Conservation (phyloP, 345 rosid species). For the Firmiana major region DNA sequence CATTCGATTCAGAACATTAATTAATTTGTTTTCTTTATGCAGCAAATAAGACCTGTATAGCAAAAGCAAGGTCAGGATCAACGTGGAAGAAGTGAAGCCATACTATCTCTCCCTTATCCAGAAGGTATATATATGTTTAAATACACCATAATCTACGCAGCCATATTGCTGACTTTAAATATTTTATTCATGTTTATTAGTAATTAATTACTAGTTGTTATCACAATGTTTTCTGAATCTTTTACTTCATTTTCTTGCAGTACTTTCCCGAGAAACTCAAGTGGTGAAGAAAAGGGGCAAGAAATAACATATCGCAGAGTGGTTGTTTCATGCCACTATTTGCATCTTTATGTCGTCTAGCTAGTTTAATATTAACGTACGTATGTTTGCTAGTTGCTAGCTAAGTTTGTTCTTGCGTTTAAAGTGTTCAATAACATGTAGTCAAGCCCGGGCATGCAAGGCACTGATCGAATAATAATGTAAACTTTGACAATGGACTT, state of each 20-base stretch:
- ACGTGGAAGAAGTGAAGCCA: constrained; percentile 55
- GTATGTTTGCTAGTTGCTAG: not conserved
- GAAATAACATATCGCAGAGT: not conserved
- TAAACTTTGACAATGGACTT: no score
- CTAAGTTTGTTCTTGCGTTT: not conserved
- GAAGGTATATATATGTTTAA: constrained; percentile 24
- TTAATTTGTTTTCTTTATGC: not conserved
- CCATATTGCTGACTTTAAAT: not conserved
- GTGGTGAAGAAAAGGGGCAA: not conserved
- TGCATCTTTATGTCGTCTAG: not conserved
- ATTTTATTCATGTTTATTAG: not conserved
- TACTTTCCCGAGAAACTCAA: not conserved
- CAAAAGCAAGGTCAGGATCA: constrained; percentile 55
- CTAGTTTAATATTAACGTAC: not conserved
- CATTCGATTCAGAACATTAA: not conserved
- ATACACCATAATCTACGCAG: not conserved
- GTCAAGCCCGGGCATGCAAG: not conserved
- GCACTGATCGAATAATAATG: not conserved
- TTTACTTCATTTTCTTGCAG: not conserved
- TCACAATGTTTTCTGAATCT: not conserved
- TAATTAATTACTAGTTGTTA: not conserved
- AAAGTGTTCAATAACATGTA: not conserved
- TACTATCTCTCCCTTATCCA: constrained; percentile 54
- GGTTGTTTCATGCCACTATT: not conserved
- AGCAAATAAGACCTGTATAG: constrained; percentile 67